Conservation (phyloP, 2,329 filamentous ascomycete species). For the Septoria linicola region DNA sequence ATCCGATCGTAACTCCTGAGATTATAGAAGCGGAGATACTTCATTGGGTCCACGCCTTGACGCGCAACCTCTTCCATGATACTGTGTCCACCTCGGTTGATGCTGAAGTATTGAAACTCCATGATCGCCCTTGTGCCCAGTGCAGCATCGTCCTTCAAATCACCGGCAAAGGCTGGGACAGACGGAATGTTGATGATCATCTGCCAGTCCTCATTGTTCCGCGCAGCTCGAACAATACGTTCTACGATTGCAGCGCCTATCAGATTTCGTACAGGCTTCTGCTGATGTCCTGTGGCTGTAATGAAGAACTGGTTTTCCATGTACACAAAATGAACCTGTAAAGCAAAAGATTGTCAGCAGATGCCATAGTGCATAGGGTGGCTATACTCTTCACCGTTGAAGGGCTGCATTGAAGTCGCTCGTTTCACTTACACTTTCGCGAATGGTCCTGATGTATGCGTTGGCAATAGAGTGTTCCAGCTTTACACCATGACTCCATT, state of each 20-base stretch:
- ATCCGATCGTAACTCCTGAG: constrained; percentile 81
- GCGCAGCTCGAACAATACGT: constrained; percentile 69
- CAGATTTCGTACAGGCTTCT: constrained; percentile 72
- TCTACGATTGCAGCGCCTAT: constrained; percentile 78
- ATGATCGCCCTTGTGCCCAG: constrained; percentile 81
- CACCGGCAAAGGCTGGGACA: constrained; percentile 79
- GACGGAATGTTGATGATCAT: constrained; percentile 76
- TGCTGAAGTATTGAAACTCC: constrained; percentile 81
- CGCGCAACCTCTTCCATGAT: constrained; percentile 71
- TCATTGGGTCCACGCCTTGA: constrained; percentile 66
- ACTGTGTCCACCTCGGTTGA: constrained; percentile 72
- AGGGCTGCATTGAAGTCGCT: too few relatives aligned
- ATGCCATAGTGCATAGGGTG: too few relatives aligned
- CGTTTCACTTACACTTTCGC: constrained; percentile 67
- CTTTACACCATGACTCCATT: constrained; percentile 60
- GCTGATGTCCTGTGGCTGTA: constrained; percentile 69
- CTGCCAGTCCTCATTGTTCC: constrained; percentile 66
- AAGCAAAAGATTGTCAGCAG: neutral
- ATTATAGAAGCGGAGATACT: constrained; percentile 83
- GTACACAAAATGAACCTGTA: constrained; percentile 48
- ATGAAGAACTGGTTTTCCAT: constrained; percentile 80
- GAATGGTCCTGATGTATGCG: constrained; percentile 91
- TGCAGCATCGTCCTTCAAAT: constrained; percentile 69
- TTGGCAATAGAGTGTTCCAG: constrained; percentile 84
- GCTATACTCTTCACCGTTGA: too few relatives aligned